Evolutionary conservation across 345 rosid species (phyloP).

Genomic region (Euphorbia lathyris): DNA sequence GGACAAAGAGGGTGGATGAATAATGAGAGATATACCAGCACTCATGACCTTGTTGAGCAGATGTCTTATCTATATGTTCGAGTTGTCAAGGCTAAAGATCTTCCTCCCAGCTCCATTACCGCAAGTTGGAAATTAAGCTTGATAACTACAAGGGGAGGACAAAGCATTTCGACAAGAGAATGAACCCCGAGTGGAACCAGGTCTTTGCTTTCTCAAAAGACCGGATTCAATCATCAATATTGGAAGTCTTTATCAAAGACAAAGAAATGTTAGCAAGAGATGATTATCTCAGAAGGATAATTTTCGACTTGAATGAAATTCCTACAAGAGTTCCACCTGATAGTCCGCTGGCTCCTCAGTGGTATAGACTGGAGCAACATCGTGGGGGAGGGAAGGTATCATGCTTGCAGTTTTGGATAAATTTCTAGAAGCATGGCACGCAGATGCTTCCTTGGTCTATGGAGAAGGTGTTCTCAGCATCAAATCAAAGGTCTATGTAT

Average conservation of each 20-base stretch:
- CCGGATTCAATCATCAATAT: too few relatives aligned
- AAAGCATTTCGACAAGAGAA: conserved; percentile 62
- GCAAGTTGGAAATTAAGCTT: conserved; percentile 77
- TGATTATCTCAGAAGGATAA: conserved; percentile 67
- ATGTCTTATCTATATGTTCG: too few relatives aligned
- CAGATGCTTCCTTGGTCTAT: conserved; percentile 59
- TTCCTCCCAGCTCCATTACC: conserved; percentile 54
- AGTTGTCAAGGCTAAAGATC: too few relatives aligned
- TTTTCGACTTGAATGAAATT: conserved; percentile 72
- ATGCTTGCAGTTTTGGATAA: conserved; percentile 98
- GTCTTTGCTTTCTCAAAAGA: conserved; percentile 87
- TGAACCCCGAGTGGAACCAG: conserved; percentile 89
- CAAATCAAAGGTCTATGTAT: conserved; percentile 75
- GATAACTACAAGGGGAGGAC: conserved; percentile 95
- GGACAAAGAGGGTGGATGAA: conserved; percentile 87
- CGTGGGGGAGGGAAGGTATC: conserved; percentile 63
- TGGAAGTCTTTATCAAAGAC: conserved; percentile 69
- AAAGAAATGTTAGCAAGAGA: conserved; percentile 73
- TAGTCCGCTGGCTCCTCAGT: conserved; percentile 88
- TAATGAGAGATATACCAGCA: too few relatives aligned
- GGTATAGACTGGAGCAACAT: conserved; percentile 74
- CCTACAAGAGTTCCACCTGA: conserved; percentile 96
- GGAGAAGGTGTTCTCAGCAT: conserved; percentile 64
- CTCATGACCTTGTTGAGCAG: too few relatives aligned
- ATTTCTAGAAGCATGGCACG: conserved; percentile 80